These are phyloP conservation scores for Elsinoe fawcettii DNA, from an alignment of 2,329 filamentous ascomycete species.

Conservation along the genomic window DNA sequence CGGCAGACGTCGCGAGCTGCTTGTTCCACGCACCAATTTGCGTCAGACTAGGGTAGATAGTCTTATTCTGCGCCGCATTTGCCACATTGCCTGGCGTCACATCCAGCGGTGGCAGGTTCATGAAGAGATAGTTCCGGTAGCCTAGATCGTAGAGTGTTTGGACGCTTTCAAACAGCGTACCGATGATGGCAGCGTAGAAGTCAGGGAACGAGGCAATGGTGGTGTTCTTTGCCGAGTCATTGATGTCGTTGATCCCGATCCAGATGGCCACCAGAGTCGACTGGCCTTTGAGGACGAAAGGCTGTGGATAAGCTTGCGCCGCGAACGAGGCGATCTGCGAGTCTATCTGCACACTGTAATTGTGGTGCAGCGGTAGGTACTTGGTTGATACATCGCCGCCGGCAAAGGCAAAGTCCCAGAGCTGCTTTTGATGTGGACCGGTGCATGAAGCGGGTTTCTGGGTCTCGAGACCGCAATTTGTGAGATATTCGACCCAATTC, in stretches of 20 bases:
- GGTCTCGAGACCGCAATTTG: slow-evolving; percentile 41
- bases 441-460: slow-evolving; percentile 30
- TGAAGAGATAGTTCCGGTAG: slow-evolving; percentile 41
- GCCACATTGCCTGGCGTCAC: slow-evolving; percentile 35
- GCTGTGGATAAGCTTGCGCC: slow-evolving; percentile 35
- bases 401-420: slow-evolving; percentile 52
- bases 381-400: slow-evolving; percentile 43
- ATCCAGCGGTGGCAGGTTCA: slow-evolving; percentile 47
- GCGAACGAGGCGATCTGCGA: slow-evolving; percentile 46
- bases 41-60: slow-evolving; percentile 27
- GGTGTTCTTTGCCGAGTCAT: slow-evolving; percentile 39
- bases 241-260: slow-evolving; percentile 52
- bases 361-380: slow-evolving; percentile 44
- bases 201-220: slow-evolving; percentile 35
- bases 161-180: slow-evolving; percentile 36
- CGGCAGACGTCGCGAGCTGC: slow-evolving; percentile 31
- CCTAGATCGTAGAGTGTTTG: slow-evolving; percentile 37
- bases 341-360: slow-evolving; percentile 43
- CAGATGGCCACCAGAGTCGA: slow-evolving; percentile 43
- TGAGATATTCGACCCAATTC: slow-evolving; percentile 50
- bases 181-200: slow-evolving; percentile 39
- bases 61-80: slow-evolving; percentile 38
- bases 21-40: slow-evolving; percentile 38
- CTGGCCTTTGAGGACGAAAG: slow-evolving; percentile 25
- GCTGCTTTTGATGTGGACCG: slow-evolving; percentile 36